A percentile compares a stretch with the other conserved stretches of the same genome.
Evolutionary conservation across 2,329 filamentous ascomycete species (phyloP).

Genomic region (Thielaviopsis euricoi): DNA sequence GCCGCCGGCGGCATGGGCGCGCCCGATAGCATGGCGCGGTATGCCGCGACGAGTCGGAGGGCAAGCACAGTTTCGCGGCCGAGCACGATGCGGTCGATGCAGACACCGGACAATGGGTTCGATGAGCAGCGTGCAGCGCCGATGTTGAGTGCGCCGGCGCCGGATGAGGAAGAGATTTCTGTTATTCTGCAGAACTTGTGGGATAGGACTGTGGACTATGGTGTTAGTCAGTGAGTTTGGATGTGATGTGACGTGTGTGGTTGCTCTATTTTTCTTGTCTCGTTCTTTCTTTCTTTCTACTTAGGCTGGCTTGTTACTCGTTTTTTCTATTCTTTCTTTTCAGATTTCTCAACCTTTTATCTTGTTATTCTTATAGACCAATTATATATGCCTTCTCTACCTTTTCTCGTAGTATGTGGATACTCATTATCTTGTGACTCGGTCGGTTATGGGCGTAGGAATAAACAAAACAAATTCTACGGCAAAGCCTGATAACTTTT

Average conservation of each 20-base stretch:
- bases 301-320: no score
- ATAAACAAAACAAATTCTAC: no score
- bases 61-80: constrained; percentile 23
- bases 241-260: neutral
- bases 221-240: constrained; percentile 33
- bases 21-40: neutral
- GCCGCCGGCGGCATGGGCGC: neutral
- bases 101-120: constrained; percentile 14
- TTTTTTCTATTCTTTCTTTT: neutral
- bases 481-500: no score
- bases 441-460: no score
- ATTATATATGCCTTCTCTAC: neutral
- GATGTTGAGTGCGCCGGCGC: constrained; percentile 11
- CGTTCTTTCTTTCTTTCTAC: neutral
- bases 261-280: neutral
- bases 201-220: constrained; percentile 43
- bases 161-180: constrained; percentile 33
- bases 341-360: no score
- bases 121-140: constrained; percentile 3
- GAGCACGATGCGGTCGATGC: constrained; percentile 16
- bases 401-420: neutral
- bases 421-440: neutral
- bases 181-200: constrained; percentile 40
- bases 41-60: neutral
- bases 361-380: neutral